Percentiles rank a stretch among this genome's conserved stretches.
phyloP scores from a whole-genome alignment of 1,284 basidiomycete genomes.

The Dichomitus squalens region DNA sequence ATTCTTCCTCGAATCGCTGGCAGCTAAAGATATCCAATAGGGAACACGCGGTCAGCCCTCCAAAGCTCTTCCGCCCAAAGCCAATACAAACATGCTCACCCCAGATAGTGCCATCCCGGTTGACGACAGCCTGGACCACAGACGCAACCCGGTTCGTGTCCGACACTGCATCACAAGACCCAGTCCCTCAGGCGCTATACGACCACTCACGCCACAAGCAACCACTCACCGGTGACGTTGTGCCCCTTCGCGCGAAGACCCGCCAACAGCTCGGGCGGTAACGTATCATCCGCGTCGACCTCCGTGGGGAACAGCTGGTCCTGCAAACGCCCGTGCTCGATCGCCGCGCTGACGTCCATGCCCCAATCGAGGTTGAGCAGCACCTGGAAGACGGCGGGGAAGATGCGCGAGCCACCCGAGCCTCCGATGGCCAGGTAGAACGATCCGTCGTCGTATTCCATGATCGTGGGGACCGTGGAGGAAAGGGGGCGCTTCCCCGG shows the following conservation, averaged over 20 bases:
- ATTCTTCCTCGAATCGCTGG: conserved; percentile 84
- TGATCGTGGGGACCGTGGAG: conserved; percentile 79
- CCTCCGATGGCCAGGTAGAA: conserved; percentile 81
- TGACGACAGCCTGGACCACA: conserved; percentile 74
- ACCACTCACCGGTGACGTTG: conserved; percentile 62
- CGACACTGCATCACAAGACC: conserved; percentile 27
- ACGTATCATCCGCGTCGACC: conserved; percentile 68
- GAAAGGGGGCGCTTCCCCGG: conserved; percentile 88
- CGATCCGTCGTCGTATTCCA: conserved; percentile 73
- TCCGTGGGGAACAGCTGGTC: conserved; percentile 81
- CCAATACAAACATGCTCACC: conserved; percentile 44
- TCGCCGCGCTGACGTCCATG: conserved; percentile 75
- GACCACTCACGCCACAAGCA: neutral
- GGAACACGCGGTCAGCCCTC: neutral
- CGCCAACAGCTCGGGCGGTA: conserved; percentile 55
- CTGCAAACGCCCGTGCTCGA: conserved; percentile 90
- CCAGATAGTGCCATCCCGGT: conserved; percentile 54
- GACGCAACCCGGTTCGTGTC: conserved; percentile 65
- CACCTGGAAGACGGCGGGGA: conserved; percentile 79
- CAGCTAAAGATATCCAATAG: conserved; percentile 47
- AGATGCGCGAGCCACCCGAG: conserved; percentile 87
- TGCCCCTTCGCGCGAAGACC: conserved; percentile 69
- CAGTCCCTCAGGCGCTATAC: no score
- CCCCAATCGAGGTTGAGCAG: conserved; percentile 84
- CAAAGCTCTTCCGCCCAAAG: conserved; percentile 2